phyloP scores from a whole-genome alignment of 2,329 filamentous ascomycete species.

The Fusarium neocosmosporiellum region DNA sequence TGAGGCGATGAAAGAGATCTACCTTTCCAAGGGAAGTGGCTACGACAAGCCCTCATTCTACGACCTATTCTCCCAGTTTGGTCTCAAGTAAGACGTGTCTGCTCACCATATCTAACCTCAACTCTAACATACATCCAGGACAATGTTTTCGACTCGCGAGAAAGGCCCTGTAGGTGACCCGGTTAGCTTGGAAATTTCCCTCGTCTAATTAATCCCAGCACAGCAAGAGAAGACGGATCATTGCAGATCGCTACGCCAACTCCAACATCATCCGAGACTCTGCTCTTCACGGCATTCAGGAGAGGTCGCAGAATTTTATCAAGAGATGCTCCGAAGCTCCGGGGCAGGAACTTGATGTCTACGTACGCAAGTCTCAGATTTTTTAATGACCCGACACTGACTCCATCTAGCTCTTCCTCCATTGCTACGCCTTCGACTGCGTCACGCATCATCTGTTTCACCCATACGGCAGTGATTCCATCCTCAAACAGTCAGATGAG shows the following conservation, averaged over 20 bases:
- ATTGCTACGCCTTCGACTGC: constrained; percentile 33
- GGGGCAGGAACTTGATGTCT: constrained; percentile 22
- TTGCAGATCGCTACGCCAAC: constrained; percentile 34
- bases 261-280: constrained; percentile 22
- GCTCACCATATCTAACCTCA: accelerated
- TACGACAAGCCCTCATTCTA: constrained; percentile 27
- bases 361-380: background rate
- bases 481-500: constrained; percentile 13
- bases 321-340: constrained; percentile 7
- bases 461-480: constrained; percentile 25
- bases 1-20: constrained; percentile 30
- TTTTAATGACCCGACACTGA: background rate
- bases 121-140: background rate
- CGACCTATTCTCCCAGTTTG: constrained; percentile 25
- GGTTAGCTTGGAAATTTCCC: accelerated
- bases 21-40: constrained; percentile 27
- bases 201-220: constrained; percentile 12
- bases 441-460: constrained; percentile 27
- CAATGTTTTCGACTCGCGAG: constrained; percentile 25
- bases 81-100: background rate
- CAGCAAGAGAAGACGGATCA: constrained; percentile 18
- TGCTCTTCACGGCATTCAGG: constrained; percentile 14
- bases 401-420: constrained; percentile 7
- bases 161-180: constrained; percentile 15
- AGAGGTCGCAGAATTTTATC: constrained; percentile 27